Evolutionary conservation across 345 rosid species (phyloP), one percentile per base, ranked within the genome.

Genomic region (Isatis tinctoria): DNA sequence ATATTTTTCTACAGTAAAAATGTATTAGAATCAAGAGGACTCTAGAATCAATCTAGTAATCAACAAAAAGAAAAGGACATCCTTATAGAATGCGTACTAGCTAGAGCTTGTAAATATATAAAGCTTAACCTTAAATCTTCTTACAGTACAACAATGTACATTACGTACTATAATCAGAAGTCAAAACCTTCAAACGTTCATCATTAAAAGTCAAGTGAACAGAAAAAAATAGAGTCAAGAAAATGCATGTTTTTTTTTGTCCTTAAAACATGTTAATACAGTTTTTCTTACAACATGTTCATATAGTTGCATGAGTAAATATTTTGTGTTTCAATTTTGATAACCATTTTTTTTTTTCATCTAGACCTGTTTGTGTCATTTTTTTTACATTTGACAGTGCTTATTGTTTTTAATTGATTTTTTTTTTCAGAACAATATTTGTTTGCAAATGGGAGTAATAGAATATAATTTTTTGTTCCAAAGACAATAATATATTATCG

Each of bases 401-500:
- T 26, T 2, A 26, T 52, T 10, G 30, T 24, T 20, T 53, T 52
- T 0, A 53, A 53, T 27, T 27, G 33, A n/a, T n/a, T 44, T 54
- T 24, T 12, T 3, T 26, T 52, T 12, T 22, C 22, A n/a, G 22
- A 56, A 30, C 20, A 56, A 28, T 1, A 56, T n/a, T 24, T 13
- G 44, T 30, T 56, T 56, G 60, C 22, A n/a, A 30, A 30, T 52
- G 22, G 14, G 24, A 8, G 41, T 58, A 20, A 33, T 3, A 45
- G 16, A 57, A 30, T 20, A 58, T 20, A 11, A 1, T 5, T 18
- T 56, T 10, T 13, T 43, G 26, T 14, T 45, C 1, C n/a, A 10
- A 67, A 36, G 70, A 35, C 47, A 66, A 62, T 27, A 37, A 61
- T 52, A 72, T 52, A 53, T 51, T 28, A 59, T 40, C 26, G 16